Percentiles rank a stretch among this genome's conserved stretches.
Evolutionary conservation across 2,329 filamentous ascomycete species (phyloP).

Genomic region (Neopestalotiopsis sp.): DNA sequence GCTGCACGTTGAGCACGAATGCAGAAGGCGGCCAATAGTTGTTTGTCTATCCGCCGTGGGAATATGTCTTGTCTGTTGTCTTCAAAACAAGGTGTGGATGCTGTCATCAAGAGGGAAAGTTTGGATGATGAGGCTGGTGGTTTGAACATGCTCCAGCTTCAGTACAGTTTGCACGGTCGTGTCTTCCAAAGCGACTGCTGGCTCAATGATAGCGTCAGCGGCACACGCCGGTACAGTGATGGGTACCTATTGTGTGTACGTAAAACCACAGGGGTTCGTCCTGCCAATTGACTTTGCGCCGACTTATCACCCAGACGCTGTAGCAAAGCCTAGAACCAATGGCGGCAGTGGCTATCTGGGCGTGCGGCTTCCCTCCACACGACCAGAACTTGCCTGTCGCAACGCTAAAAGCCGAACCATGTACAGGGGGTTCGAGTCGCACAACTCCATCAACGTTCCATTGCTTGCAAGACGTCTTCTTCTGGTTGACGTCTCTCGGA

Average conservation of each 20-base stretch:
- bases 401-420: background rate
- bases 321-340: background rate
- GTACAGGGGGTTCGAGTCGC: background rate
- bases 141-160: background rate
- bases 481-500: background rate
- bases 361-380: background rate
- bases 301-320: background rate
- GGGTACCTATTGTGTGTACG: background rate
- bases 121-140: background rate
- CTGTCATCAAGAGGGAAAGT: background rate
- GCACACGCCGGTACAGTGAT: background rate
- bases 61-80: background rate
- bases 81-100: background rate
- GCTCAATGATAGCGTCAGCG: constrained; percentile 3
- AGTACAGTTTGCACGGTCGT: background rate
- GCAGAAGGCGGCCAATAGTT: constrained; percentile 10
- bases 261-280: background rate
- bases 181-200: background rate
- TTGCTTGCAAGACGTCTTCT: background rate
- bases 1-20: constrained; percentile 12
- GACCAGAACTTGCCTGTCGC: background rate
- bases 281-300: background rate
- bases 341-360: background rate
- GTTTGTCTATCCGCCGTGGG: background rate
- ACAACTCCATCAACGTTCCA: constrained; percentile 1